Evolutionary conservation across 805 yeast species (phyloP), one percentile per base, ranked within the genome.

Genomic region (Suhomyces sp.): DNA sequence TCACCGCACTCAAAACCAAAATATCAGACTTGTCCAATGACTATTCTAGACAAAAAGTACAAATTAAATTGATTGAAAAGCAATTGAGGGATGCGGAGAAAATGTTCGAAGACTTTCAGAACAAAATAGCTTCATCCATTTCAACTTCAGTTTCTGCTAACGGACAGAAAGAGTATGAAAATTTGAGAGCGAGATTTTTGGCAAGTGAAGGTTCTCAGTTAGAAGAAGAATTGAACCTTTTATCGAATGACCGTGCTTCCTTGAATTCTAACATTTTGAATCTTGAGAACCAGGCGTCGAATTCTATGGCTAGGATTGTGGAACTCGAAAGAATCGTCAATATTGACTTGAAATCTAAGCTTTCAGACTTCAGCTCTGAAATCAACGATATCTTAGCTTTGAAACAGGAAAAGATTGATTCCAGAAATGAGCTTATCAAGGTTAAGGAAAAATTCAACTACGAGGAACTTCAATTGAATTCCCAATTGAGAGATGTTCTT

Each of bases 401-500:
- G 5, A 61, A 56, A 35, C 46, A 50, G 23, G 53, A 56, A 43
- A 53, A 58, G 40, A 35, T 53, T 31, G 49, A 53, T 5, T 35
- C 42, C 2, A 60, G 56, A 38, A 53, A 47, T 13, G 44, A 42
- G 3, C 42, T 76, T 3, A 51, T 59, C 14, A 52, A 64, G 10
- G 41, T 51, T 6, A 67, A 66, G 35, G 73, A 70, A 20, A 51
- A 60, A 15, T 51, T 56, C 16, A 50, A 58, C 13, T 60, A 54
- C 21, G 69, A 75, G 43, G 91, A 82, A 48, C 65, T 68, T 23
- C 80, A 78, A 38, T 51, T 85, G n/a, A 83, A 81, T 43, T 65
- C 79, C 6, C 75, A 77, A 41, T 63, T 90, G 39, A 74, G 79
- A 43, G 81, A 77, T 20, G 70, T 79, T 1, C 63, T 84, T 19